These are phyloP conservation scores for Sporisorium exsertum DNA, from an alignment of 1,284 basidiomycete species.

Conservation along the genomic window DNA sequence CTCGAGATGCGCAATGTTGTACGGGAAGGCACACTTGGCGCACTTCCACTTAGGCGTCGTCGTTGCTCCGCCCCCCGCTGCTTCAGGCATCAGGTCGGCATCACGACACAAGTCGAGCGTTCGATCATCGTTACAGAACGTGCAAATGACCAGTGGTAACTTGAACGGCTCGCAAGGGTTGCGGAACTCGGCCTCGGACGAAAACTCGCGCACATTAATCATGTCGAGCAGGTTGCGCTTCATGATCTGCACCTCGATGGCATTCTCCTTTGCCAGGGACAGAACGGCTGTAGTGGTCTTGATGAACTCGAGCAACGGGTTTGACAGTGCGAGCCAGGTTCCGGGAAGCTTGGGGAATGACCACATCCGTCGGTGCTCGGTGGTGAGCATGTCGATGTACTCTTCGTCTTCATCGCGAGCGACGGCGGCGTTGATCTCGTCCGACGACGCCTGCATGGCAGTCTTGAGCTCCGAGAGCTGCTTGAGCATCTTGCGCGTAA, in stretches of 20 bases:
- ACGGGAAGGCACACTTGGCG: conserved; percentile 81
- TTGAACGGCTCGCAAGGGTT: conserved; percentile 94
- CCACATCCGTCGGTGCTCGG: conserved; percentile 71
- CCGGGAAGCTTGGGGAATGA: conserved; percentile 89
- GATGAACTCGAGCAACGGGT: conserved; percentile 86
- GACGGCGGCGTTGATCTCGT: conserved; percentile 71
- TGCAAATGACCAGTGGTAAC: conserved; percentile 88
- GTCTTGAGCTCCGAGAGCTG: conserved; percentile 75
- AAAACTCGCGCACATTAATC: conserved; percentile 86
- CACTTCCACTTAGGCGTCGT: conserved; percentile 66
- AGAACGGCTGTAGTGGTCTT: conserved; percentile 89
- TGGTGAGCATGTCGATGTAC: conserved; percentile 61
- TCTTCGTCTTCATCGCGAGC: conserved; percentile 74
- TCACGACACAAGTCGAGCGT: conserved; percentile 98
- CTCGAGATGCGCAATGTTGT: conserved; percentile 87
- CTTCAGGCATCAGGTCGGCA: conserved; percentile 79
- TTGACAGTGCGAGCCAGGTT: conserved; percentile 79
- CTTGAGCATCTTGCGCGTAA: conserved; percentile 85
- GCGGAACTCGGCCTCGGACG: conserved; percentile 71
- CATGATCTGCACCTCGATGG: conserved; percentile 86
- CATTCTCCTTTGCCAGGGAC: conserved; percentile 77
- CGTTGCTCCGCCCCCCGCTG: conserved; percentile 29
- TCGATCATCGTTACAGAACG: conserved; percentile 86
- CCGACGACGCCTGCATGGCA: conserved; percentile 30
- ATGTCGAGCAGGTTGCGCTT: conserved; percentile 91